Evolutionary conservation across 1,139 yeast genomes (phyloP).

Genomic region (Protomyces inundatus): DNA sequence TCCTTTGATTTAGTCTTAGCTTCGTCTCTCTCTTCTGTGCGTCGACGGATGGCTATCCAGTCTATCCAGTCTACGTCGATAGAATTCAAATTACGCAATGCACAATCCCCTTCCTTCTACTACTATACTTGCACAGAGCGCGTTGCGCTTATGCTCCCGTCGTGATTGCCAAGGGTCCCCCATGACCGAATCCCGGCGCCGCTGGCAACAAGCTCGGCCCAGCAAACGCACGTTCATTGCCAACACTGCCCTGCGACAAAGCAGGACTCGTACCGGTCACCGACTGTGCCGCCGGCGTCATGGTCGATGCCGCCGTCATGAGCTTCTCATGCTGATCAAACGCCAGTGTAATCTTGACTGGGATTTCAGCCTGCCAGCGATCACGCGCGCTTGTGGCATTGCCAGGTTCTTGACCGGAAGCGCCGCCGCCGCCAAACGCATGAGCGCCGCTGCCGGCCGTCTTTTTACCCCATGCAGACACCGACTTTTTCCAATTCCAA

Average conservation of each 20-base stretch:
- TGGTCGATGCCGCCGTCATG: not conserved
- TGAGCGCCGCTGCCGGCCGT: too few species aligned
- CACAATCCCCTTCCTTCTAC: not conserved
- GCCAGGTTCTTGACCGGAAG: not conserved
- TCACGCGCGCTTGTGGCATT: not conserved
- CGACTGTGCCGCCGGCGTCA: not conserved
- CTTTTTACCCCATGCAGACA: not conserved
- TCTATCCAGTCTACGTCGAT: not conserved
- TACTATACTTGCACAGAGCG: not conserved
- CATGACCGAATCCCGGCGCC: not conserved
- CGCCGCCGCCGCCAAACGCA: too few species aligned
- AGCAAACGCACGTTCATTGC: not conserved
- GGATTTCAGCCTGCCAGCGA: slow-evolving; percentile 20
- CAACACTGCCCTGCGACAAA: not conserved
- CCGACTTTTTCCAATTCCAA: not conserved
- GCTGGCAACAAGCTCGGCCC: not conserved
- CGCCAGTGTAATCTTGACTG: not conserved
- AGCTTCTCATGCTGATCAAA: not conserved
- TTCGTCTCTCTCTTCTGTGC: not conserved
- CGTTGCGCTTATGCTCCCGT: not conserved
- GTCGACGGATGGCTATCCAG: not conserved
- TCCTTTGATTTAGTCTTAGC: not conserved
- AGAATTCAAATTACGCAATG: not conserved
- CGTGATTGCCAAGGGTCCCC: not conserved
- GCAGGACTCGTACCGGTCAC: not conserved